A percentile compares a stretch with the other conserved stretches of the same genome.
These are phyloP conservation scores for Hanseniaspora nectarophila DNA, from an alignment of 805 yeast genomes.

Conservation along the genomic window DNA sequence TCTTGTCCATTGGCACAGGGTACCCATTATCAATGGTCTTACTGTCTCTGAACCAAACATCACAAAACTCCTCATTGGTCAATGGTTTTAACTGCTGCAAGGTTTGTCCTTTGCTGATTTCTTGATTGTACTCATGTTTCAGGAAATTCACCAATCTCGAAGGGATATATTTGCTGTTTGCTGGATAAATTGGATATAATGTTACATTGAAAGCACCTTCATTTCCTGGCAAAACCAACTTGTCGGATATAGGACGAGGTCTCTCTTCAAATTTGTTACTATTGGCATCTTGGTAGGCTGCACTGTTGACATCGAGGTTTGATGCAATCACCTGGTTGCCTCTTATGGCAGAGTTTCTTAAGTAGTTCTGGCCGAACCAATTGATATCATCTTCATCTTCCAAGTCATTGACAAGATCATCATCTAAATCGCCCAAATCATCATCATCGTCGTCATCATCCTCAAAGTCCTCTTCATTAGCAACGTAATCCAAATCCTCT, in stretches of 20 bases:
- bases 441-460: conserved; percentile 13
- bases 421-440: conserved; percentile 1
- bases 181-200: conserved; percentile 66
- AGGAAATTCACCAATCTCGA: conserved; percentile 65
- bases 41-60: conserved; percentile 59
- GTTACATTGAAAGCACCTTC: conserved; percentile 92
- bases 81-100: conserved; percentile 75
- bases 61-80: conserved; percentile 61
- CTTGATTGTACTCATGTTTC: conserved; percentile 88
- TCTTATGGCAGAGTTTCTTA: background rate
- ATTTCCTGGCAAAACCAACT: conserved; percentile 66
- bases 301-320: background rate
- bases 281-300: conserved; percentile 8
- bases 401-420: conserved; percentile 5
- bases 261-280: conserved; percentile 8
- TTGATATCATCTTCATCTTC: conserved; percentile 11
- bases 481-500: conserved; percentile 12
- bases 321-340: background rate
- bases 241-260: conserved; percentile 28
- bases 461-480: conserved; percentile 10
- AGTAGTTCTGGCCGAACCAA: conserved; percentile 7
- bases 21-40: background rate
- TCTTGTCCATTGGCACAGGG: background rate
- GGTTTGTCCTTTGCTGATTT: conserved; percentile 77
- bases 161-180: conserved; percentile 51